phyloP scores from a whole-genome alignment of 306 rosid genomes.

The Pyrus pyrifolia region DNA sequence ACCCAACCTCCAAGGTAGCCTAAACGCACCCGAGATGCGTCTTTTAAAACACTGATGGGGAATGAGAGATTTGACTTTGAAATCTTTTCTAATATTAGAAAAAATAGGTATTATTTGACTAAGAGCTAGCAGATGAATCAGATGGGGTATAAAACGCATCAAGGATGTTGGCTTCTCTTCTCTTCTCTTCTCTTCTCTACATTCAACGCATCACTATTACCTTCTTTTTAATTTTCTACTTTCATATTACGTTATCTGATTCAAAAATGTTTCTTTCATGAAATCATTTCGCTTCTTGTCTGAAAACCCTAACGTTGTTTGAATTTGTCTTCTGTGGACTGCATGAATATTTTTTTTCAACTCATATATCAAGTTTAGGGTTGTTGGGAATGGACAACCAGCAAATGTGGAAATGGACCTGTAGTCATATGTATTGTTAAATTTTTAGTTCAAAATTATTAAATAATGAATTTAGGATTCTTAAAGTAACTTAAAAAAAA shows the following conservation, averaged over 20 bases:
- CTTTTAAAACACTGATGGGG: no score
- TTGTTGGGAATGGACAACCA: constrained; percentile 17
- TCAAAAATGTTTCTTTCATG: constrained; percentile 16
- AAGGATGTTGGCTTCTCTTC: background rate
- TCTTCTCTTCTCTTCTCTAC: background rate
- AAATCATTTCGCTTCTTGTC: constrained; percentile 31
- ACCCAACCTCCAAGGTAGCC: no score
- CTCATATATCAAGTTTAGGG: background rate
- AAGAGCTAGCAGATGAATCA: background rate
- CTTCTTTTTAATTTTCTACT: background rate
- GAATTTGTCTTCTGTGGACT: constrained; percentile 17
- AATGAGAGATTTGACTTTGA: no score
- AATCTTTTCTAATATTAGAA: no score
- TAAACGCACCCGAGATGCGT: accelerated
- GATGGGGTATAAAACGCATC: background rate
- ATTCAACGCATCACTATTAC: constrained; percentile 25
- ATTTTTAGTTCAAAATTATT: no score
- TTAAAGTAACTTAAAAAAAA: no score
- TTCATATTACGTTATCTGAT: constrained; percentile 1
- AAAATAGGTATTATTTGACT: no score
- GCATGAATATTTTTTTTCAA: constrained; percentile 1
- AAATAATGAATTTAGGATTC: no score
- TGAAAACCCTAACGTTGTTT: constrained; percentile 1
- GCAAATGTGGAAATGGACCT: background rate
- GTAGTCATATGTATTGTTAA: background rate